phyloP scores from a whole-genome alignment of 257 asterid species.

The Echium plantagineum region DNA sequence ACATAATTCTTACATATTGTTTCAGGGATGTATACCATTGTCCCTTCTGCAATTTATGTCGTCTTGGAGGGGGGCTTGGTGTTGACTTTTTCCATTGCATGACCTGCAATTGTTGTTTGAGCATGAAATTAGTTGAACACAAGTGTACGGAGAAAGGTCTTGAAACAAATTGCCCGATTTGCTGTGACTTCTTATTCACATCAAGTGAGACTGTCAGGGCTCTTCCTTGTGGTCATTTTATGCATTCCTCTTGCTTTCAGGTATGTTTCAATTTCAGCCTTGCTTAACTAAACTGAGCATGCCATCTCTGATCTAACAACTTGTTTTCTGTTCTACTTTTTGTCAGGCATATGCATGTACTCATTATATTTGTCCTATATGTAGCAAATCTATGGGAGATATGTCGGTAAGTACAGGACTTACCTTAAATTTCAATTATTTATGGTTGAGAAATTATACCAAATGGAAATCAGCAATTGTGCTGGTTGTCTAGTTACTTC shows the following conservation, averaged over 20 bases:
- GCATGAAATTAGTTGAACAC: constrained; percentile 67
- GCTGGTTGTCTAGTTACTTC: neutral
- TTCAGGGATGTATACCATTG: constrained; percentile 92
- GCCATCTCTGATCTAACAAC: neutral
- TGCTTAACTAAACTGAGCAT: neutral
- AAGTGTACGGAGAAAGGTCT: constrained; percentile 95
- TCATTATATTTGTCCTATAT: constrained; percentile 84
- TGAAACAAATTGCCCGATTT: constrained; percentile 91
- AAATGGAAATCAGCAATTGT: neutral
- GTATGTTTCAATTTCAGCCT: constrained; percentile 20
- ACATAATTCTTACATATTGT: neutral
- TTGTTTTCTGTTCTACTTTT: constrained; percentile 9
- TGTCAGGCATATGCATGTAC: constrained; percentile 90
- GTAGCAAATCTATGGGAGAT: constrained; percentile 99
- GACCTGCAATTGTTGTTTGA: constrained; percentile 93
- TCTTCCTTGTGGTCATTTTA: constrained; percentile 95
- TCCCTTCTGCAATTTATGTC: constrained; percentile 94
- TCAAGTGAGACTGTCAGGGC: constrained; percentile 84
- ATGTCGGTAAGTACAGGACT: constrained; percentile 71
- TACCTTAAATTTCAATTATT: constrained; percentile 2
- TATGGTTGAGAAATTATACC: neutral
- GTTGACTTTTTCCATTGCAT: constrained; percentile 88
- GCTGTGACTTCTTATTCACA: constrained; percentile 89
- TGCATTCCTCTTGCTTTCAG: constrained; percentile 99
- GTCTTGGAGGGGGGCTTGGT: constrained; percentile 91